Evolutionary conservation across 768 basidiomycete species (phyloP).

Genomic region (Lanmaoa rubissima): DNA sequence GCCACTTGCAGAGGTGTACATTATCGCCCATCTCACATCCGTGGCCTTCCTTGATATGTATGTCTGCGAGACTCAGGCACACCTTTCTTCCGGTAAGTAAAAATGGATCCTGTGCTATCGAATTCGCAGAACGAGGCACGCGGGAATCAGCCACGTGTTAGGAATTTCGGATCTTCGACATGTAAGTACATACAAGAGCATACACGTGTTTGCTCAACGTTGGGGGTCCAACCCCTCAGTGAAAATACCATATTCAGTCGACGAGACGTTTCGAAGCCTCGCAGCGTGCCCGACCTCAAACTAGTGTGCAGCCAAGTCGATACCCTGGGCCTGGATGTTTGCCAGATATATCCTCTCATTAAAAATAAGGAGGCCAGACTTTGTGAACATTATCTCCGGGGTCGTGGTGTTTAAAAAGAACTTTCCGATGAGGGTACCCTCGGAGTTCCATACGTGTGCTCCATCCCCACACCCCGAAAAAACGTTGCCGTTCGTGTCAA

Average conservation of each 20-base stretch:
- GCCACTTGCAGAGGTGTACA: conserved; percentile 13
- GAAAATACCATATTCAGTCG: neutral
- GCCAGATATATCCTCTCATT: conserved; percentile 39
- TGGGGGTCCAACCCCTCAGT: too few relatives aligned
- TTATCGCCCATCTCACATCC: neutral
- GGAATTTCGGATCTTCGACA: neutral
- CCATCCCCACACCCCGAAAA: conserved; percentile 72
- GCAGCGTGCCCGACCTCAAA: neutral
- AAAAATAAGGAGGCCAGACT: conserved; percentile 39
- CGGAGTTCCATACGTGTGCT: conserved; percentile 55
- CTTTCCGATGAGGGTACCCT: conserved; percentile 48
- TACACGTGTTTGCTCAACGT: neutral
- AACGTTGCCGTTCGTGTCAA: conserved; percentile 64
- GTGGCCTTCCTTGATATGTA: neutral
- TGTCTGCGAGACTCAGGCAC: neutral
- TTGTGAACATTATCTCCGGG: conserved; percentile 43
- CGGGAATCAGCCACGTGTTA: neutral
- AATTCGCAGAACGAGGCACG: neutral
- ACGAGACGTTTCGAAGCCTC: neutral
- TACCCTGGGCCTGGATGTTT: conserved; percentile 35
- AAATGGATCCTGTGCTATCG: neutral
- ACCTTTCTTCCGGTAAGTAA: neutral
- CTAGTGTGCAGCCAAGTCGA: conserved; percentile 13
- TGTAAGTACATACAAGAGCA: conserved; percentile 16
- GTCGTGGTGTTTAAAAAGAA: conserved; percentile 28